phyloP scores from a whole-genome alignment of 768 basidiomycete genomes.

The Hydnomerulius pinastri region DNA sequence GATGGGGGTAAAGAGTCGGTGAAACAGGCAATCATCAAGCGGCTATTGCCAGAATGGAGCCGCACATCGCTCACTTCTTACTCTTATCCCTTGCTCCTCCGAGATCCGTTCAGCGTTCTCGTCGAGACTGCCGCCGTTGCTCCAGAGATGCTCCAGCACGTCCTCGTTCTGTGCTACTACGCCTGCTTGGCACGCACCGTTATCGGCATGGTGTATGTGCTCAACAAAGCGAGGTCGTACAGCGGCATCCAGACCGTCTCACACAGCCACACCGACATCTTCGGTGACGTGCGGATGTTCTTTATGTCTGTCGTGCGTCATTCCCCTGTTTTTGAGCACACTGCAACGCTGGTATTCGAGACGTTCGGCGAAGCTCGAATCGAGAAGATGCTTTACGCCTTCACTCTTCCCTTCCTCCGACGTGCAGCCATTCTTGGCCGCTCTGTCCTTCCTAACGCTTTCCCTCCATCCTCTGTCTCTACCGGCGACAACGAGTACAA shows the following conservation, averaged over 20 bases:
- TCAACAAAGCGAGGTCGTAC: slow-evolving; percentile 69
- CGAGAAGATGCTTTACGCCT: slow-evolving; percentile 82
- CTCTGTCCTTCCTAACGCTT: slow-evolving; percentile 65
- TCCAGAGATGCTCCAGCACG: slow-evolving; percentile 86
- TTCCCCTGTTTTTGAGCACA: slow-evolving; percentile 85
- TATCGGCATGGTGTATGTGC: slow-evolving; percentile 80
- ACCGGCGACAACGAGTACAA: slow-evolving; percentile 69
- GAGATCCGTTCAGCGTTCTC: slow-evolving; percentile 88
- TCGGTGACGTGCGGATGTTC: slow-evolving; percentile 85
- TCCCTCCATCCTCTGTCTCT: slow-evolving; percentile 45
- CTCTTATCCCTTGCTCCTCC: slow-evolving; percentile 81
- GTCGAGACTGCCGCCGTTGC: slow-evolving; percentile 89
- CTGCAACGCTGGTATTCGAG: slow-evolving; percentile 75
- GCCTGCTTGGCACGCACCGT: slow-evolving; percentile 85
- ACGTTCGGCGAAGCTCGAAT: slow-evolving; percentile 83
- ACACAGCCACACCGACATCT: slow-evolving; percentile 67
- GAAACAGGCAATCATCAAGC: slow-evolving; percentile 84
- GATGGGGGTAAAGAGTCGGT: slow-evolving; percentile 80
- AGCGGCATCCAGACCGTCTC: slow-evolving; percentile 44
- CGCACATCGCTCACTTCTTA: slow-evolving; percentile 80
- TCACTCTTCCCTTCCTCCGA: slow-evolving; percentile 91
- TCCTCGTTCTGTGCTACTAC: slow-evolving; percentile 88
- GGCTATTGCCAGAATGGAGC: slow-evolving; percentile 90
- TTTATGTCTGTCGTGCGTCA: slow-evolving; percentile 91
- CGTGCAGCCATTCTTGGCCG: slow-evolving; percentile 84